phyloP scores from a whole-genome alignment of 164 flowering plant genomes.

The Dillenia turbinata region DNA sequence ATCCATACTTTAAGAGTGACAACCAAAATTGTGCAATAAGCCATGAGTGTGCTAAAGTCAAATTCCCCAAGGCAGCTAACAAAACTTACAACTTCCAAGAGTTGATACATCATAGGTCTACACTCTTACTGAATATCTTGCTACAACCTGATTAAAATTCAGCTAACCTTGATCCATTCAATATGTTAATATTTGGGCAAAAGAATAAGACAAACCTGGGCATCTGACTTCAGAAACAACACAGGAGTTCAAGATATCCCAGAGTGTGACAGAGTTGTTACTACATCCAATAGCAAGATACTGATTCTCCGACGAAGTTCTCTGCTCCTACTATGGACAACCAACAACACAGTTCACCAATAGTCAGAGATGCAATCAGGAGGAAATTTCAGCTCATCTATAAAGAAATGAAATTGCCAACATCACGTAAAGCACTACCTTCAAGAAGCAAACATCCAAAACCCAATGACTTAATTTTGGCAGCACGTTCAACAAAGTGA shows the following conservation, averaged over 20 bases:
- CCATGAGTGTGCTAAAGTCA: too few species aligned
- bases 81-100: too few species aligned
- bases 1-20: too few species aligned
- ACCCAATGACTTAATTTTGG: slow-evolving; percentile 83
- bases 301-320: slow-evolving; percentile 15
- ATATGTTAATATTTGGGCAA: too few species aligned
- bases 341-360: slow-evolving; percentile 7
- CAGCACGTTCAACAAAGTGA: slow-evolving; percentile 36
- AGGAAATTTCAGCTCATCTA: background rate
- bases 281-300: slow-evolving; percentile 84
- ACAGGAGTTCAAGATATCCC: slow-evolving; percentile 48
- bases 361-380: background rate
- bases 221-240: slow-evolving; percentile 49
- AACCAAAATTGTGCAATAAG: too few species aligned
- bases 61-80: too few species aligned
- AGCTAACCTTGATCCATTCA: too few species aligned
- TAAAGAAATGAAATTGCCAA: background rate
- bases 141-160: background rate
- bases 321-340: slow-evolving; percentile 25
- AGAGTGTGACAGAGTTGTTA: slow-evolving; percentile 66
- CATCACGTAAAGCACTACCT: slow-evolving; percentile 33
- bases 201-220: slow-evolving; percentile 51
- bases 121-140: too few species aligned
- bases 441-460: slow-evolving; percentile 72
- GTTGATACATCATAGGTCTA: too few species aligned